phyloP scores from a whole-genome alignment of 441 rosid genomes.

The Populus trichocarpa region DNA sequence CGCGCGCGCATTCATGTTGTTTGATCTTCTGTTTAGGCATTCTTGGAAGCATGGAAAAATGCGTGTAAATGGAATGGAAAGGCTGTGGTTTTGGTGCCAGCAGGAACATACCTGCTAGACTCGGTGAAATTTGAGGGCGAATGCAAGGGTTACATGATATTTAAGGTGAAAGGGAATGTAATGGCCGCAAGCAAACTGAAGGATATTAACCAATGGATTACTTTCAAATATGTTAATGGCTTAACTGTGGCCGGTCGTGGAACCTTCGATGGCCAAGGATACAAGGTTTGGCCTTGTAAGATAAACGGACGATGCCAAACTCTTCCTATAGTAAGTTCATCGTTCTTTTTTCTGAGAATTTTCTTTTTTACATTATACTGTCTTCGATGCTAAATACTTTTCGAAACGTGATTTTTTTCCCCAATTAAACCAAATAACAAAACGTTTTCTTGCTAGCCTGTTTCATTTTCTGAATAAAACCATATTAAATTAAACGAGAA shows the following conservation, averaged over 20 bases:
- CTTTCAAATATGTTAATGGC: slow-evolving; percentile 29
- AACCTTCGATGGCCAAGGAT: slow-evolving; percentile 44
- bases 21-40: slow-evolving; percentile 31
- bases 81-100: slow-evolving; percentile 35
- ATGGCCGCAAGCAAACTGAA: slow-evolving; percentile 29
- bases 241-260: slow-evolving; percentile 41
- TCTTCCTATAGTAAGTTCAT: slow-evolving; percentile 26
- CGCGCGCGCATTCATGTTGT: too few species aligned
- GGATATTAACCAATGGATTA: slow-evolving; percentile 33
- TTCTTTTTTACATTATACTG: too few species aligned
- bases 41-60: slow-evolving; percentile 47
- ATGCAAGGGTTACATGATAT: slow-evolving; percentile 37
- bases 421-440: too few species aligned
- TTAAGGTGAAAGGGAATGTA: slow-evolving; percentile 39
- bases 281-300: slow-evolving; percentile 30
- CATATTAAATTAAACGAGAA: too few species aligned
- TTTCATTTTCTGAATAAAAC: too few species aligned
- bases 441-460: too few species aligned
- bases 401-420: too few species aligned
- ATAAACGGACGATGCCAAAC: slow-evolving; percentile 13
- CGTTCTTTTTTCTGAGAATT: neutral
- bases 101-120: slow-evolving; percentile 36
- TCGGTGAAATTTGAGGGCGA: slow-evolving; percentile 45
- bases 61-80: slow-evolving; percentile 41
- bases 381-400: too few species aligned